Percentiles rank a stretch among this genome's conserved stretches.
phyloP scores from a whole-genome alignment of 306 rosid species.

The Medicago arabica region DNA sequence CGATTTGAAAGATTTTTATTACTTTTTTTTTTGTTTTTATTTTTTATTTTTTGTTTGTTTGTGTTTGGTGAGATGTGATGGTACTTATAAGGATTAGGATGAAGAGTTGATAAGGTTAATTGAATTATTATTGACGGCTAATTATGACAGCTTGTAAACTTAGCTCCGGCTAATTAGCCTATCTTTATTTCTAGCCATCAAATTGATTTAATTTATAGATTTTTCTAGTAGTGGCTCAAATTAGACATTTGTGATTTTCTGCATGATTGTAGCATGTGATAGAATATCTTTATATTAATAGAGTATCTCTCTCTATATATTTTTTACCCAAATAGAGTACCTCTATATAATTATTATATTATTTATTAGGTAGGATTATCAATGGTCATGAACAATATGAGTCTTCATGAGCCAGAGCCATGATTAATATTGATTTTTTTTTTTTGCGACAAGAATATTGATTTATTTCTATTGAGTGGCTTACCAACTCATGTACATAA shows the following conservation, averaged over 20 bases:
- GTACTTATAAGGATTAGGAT: slow-evolving; percentile 48
- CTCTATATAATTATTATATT: no score
- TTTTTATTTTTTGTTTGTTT: neutral
- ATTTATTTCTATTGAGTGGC: no score
- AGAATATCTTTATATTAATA: no score
- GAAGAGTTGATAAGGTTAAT: slow-evolving; percentile 9
- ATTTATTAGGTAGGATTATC: no score
- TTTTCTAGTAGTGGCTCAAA: neutral
- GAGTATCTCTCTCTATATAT: no score
- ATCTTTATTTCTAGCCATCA: slow-evolving; percentile 52
- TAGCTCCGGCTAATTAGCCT: slow-evolving; percentile 56
- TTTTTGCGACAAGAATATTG: no score
- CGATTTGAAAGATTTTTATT: slow-evolving; percentile 29
- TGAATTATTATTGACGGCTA: slow-evolving; percentile 39
- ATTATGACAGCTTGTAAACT: slow-evolving; percentile 32
- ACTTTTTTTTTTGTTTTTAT: neutral
- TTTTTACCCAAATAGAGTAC: no score
- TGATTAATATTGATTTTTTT: no score
- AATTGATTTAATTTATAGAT: slow-evolving; percentile 24
- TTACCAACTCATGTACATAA: no score
- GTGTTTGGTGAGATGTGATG: slow-evolving; percentile 23
- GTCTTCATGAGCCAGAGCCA: no score
- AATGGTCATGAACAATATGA: no score
- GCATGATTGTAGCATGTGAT: neutral
- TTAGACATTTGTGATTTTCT: neutral